Conservation (phyloP, 2,329 filamentous ascomycete species). For the Epichloe aotearoae region DNA sequence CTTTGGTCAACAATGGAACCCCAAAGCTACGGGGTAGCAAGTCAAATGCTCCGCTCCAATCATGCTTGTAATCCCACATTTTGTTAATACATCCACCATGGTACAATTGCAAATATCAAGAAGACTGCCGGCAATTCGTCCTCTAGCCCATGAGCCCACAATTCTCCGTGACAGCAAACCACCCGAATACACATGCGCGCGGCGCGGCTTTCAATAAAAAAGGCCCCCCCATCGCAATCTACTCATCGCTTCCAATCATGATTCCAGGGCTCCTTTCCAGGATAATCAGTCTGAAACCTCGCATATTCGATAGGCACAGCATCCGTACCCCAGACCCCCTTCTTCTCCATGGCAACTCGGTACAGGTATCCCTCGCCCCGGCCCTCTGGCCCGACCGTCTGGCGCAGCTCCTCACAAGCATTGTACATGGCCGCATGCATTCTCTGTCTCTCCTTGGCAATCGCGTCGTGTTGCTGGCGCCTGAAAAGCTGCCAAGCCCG, state of each 20-base stretch:
- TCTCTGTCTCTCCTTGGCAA: slow-evolving; percentile 60
- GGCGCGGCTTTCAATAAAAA: background rate
- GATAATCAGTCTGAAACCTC: slow-evolving; percentile 70
- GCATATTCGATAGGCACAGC: slow-evolving; percentile 88
- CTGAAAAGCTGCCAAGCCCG: slow-evolving; percentile 82
- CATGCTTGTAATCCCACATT: background rate
- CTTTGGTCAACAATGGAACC: too few relatives aligned
- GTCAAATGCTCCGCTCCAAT: background rate
- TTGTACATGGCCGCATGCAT: slow-evolving; percentile 70
- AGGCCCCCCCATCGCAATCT: background rate
- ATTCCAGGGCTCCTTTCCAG: slow-evolving; percentile 73
- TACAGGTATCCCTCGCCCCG: slow-evolving; percentile 62
- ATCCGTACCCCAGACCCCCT: slow-evolving; percentile 59
- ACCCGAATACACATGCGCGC: background rate
- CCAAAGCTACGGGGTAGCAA: too few relatives aligned
- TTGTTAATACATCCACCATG: background rate
- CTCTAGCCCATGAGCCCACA: background rate
- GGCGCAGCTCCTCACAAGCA: slow-evolving; percentile 74
- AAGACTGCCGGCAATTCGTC: too few relatives aligned
- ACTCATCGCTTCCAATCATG: slow-evolving; percentile 66
- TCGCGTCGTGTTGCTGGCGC: slow-evolving; percentile 49
- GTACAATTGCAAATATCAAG: background rate
- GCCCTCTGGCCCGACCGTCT: slow-evolving; percentile 40
- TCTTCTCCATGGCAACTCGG: slow-evolving; percentile 81
- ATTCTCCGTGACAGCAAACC: background rate